Evolutionary conservation across 805 yeast genomes (phyloP), one percentile per base, ranked within the genome.

Genomic region (Hanseniaspora vineae): DNA sequence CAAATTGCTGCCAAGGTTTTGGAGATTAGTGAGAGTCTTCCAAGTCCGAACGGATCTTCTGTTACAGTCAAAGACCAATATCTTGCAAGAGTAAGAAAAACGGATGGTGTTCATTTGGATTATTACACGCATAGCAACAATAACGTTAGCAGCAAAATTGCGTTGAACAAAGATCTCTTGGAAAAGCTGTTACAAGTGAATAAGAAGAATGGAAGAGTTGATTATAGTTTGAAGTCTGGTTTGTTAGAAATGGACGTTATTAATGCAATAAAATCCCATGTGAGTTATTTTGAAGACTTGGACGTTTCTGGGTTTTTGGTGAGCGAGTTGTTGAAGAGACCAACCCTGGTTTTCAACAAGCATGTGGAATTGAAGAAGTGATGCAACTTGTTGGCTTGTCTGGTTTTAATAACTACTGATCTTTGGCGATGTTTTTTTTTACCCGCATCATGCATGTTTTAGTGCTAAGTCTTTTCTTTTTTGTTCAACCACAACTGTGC

Each of bases 221-320:
- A 90, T 61, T 87, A 84, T 61, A 72, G 81, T 2, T 66, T 90
- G 20, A 86, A 86, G 2, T 83, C 81, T 59, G 85, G 90, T 10
- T 71, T 81, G 19, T 74, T 89, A 52, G 96, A 88, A 55, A 73
- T 88, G 18, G 84, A 94, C 31, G 62, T 87, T 35, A 70, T 90
- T 11, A 76, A 87, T 2, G 92, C 95, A 0, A 69, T 90, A 9
- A 84, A 84, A 45, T 92, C 97, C 0, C 98, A 90, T 62, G 78
- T 85, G 13, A 78, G 86, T 44, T 90, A 90, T 61, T 81, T 90
- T 60, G 95, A 87, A 58, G 95, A 87, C 55, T 73, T 78, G 45
- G 88, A 88, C 56, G 79, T 90, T 35, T 88, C 94, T 0, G 82
- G 81, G 1, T 89, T 90, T 55, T 62, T 90, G 5, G 63, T 89